Evolutionary conservation across 2,329 filamentous ascomycete species (phyloP), one percentile per base, ranked within the genome.

Genomic region (Thermothelomyces thermophilus): DNA sequence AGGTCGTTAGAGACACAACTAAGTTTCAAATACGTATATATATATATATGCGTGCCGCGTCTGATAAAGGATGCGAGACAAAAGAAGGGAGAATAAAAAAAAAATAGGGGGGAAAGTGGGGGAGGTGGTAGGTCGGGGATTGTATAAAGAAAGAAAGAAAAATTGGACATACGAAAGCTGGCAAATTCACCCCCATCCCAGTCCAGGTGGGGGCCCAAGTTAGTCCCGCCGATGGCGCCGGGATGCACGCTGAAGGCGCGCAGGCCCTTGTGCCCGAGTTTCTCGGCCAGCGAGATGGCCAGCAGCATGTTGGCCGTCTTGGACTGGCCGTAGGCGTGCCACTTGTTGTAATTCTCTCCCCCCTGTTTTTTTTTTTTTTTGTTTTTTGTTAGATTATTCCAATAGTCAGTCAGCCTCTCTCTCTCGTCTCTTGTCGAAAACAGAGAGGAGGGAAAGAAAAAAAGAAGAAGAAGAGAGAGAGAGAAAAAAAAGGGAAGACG

Each of bases 301-400:
- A 63, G 57, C 8, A 66, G 56, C 13, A 60, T 57, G 42, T 63
- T 64, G 20, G 60, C 62, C n/a, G 61, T 60, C 52, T 64, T 64
- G 51, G 56, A 57, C 51, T 66, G 63, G 3, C 57, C 60, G 34
- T 64, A 64, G 2, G 55, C 56, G 0, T 16, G n/a, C 59, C 60
- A 56, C 9, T 35, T 31, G 11, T 58, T 39, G 22, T 51, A 62
- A 50, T 57, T 58, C 53, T 46, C 42, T 30, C 58, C 57, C 3
- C 51, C 64, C 50, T 62, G 54, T 7, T 28, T 3, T 19, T 20
- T 36, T 34, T 9, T n/a, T n/a, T n/a, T n/a, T n/a, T n/a, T n/a
- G n/a, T n/a, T n/a, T n/a, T n/a, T n/a, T n/a, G n/a, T n/a, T n/a
- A n/a, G n/a, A n/a, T n/a, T n/a, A n/a, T n/a, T n/a, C n/a, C n/a